Evolutionary conservation across 2,329 filamentous ascomycete genomes (phyloP).

Genomic region (Alternaria incomplexa): DNA sequence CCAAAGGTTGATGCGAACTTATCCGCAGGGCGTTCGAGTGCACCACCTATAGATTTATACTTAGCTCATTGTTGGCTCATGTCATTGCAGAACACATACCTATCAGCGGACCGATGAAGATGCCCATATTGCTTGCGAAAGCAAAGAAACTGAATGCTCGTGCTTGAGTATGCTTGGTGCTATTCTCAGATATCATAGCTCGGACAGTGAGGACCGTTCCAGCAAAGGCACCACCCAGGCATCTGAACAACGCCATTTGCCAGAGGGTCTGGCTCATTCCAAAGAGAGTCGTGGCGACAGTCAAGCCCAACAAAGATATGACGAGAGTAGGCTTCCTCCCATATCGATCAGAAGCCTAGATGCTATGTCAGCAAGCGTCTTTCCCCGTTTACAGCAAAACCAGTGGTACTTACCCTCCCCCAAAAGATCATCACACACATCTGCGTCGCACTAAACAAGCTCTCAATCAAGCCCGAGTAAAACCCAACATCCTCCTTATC

Average conservation of each 20-base stretch:
- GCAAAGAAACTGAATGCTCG: conserved; percentile 78
- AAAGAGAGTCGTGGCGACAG: conserved; percentile 67
- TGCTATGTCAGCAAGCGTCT: neutral
- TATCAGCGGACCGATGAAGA: conserved; percentile 73
- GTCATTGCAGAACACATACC: conserved; percentile 33
- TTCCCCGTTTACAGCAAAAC: neutral
- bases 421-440: conserved; percentile 80
- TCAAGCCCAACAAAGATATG: conserved; percentile 68
- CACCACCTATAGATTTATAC: conserved; percentile 60
- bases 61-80: neutral
- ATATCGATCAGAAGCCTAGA: conserved; percentile 65
- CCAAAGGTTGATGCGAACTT: conserved; percentile 68
- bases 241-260: conserved; percentile 78
- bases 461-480: conserved; percentile 76
- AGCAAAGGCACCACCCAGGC: conserved; percentile 74
- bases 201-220: conserved; percentile 77
- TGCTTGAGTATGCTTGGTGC: conserved; percentile 72
- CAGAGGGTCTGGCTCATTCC: conserved; percentile 69
- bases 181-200: conserved; percentile 78
- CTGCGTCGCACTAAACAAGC: conserved; percentile 75
- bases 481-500: conserved; percentile 74
- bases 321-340: conserved; percentile 78
- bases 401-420: conserved; percentile 51
- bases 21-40: conserved; percentile 68
- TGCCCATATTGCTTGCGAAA: conserved; percentile 75